These are phyloP conservation scores for Colletotrichum tamarilloi DNA, from an alignment of 2,329 filamentous ascomycete species.

Conservation along the genomic window DNA sequence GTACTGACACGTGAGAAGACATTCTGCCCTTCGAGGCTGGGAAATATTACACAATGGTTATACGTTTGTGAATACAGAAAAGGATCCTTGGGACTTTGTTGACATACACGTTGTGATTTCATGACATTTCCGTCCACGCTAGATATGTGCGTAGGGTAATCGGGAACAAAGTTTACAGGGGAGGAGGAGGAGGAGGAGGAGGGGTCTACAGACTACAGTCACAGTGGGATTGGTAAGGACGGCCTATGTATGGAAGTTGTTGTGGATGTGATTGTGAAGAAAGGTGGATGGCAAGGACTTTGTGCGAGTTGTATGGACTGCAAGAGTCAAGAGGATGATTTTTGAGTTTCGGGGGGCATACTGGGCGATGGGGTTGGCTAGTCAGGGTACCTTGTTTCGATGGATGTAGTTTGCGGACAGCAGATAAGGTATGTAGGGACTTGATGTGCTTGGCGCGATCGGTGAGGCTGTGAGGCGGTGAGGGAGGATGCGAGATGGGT, in stretches of 20 bases:
- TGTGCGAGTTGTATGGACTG: no score
- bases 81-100: not conserved
- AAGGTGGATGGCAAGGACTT: no score
- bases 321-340: not conserved
- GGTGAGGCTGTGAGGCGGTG: not conserved
- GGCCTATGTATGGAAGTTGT: not conserved
- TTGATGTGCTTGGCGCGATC: not conserved
- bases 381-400: not conserved
- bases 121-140: not conserved
- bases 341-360: not conserved
- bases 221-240: not conserved
- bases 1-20: not conserved
- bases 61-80: not conserved
- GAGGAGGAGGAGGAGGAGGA: no score
- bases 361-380: not conserved
- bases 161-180: not conserved
- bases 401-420: not conserved
- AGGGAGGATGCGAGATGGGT: not conserved
- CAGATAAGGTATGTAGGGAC: not conserved
- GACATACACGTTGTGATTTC: not conserved
- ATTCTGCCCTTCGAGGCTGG: not conserved
- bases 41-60: not conserved
- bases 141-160: not conserved
- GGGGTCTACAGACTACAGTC: no score
- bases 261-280: not conserved